Evolutionary conservation across 176 grass and related monocot genomes (phyloP).

Genomic region (Musa itinerans): DNA sequence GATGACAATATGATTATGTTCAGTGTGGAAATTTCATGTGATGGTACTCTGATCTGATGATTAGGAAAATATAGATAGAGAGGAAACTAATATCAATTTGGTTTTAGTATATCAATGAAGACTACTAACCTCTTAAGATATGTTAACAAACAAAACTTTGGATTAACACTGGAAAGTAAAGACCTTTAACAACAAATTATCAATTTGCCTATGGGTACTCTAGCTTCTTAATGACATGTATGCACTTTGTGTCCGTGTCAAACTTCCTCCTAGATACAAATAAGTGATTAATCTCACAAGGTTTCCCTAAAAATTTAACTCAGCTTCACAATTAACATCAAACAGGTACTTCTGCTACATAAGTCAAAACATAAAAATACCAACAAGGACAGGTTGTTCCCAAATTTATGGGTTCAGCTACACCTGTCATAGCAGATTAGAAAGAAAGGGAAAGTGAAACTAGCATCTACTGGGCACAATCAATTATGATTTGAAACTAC

Average conservation of each 20-base stretch:
- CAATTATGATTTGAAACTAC: neutral
- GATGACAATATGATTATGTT: neutral
- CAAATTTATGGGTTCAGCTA: neutral
- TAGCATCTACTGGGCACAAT: neutral
- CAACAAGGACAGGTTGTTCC: neutral
- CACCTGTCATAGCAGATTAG: neutral
- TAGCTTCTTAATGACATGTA: neutral
- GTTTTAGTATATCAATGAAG: neutral
- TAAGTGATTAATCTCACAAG: neutral
- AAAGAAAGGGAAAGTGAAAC: neutral
- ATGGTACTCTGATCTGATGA: neutral
- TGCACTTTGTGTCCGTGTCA: neutral
- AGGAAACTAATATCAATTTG: neutral
- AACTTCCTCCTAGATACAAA: neutral
- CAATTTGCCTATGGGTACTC: neutral
- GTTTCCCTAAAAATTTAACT: neutral
- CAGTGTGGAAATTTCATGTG: neutral
- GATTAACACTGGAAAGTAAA: neutral
- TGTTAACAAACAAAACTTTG: neutral
- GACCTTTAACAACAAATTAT: neutral
- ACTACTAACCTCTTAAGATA: neutral
- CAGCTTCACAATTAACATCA: neutral
- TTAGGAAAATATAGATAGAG: neutral
- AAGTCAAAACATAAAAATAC: neutral
- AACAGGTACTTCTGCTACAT: neutral